Evolutionary conservation across 2,329 filamentous ascomycete species (phyloP).

Genomic region (Ophiocordyceps camponoti-saundersi): DNA sequence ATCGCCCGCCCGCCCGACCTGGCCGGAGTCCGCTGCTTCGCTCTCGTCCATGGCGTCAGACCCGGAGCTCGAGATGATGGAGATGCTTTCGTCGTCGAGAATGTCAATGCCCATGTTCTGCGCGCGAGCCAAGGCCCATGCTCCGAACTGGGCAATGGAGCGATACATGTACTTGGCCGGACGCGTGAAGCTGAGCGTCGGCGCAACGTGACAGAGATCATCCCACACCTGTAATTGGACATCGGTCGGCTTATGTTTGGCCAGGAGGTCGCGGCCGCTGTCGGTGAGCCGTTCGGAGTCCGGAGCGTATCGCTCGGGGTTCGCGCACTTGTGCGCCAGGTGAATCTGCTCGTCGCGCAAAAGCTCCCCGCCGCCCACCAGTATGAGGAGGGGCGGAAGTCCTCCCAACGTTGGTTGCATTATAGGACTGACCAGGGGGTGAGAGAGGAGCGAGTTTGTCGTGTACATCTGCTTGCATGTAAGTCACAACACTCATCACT

Average conservation of each 20-base stretch:
- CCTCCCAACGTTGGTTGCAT: slow-evolving; percentile 82
- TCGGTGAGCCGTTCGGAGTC: slow-evolving; percentile 45
- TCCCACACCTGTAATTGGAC: slow-evolving; percentile 96
- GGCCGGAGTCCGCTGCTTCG: slow-evolving; percentile 8
- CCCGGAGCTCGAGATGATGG: slow-evolving; percentile 48
- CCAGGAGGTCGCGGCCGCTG: slow-evolving; percentile 39
- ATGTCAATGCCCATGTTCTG: slow-evolving; percentile 71
- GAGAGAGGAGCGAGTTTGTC: slow-evolving; percentile 68
- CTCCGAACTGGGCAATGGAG: slow-evolving; percentile 80
- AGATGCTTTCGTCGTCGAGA: slow-evolving; percentile 59
- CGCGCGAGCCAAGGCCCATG: slow-evolving; percentile 73
- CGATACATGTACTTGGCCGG: slow-evolving; percentile 95
- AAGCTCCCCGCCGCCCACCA: slow-evolving; percentile 77
- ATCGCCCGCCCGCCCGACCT: slow-evolving; percentile 77
- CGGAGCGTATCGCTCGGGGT: slow-evolving; percentile 62
- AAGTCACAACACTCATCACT: background rate
- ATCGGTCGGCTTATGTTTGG: slow-evolving; percentile 64
- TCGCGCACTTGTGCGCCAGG: slow-evolving; percentile 82
- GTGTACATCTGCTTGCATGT: slow-evolving; percentile 40
- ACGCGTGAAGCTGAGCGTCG: slow-evolving; percentile 88
- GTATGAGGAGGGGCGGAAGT: slow-evolving; percentile 70
- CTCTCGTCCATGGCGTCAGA: slow-evolving; percentile 14
- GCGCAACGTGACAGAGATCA: slow-evolving; percentile 79
- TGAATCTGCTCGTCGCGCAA: slow-evolving; percentile 92
- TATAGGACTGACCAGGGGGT: slow-evolving; percentile 79